Conservation (phyloP, 495 filamentous ascomycete species). For the Aspergillus indologenus region DNA sequence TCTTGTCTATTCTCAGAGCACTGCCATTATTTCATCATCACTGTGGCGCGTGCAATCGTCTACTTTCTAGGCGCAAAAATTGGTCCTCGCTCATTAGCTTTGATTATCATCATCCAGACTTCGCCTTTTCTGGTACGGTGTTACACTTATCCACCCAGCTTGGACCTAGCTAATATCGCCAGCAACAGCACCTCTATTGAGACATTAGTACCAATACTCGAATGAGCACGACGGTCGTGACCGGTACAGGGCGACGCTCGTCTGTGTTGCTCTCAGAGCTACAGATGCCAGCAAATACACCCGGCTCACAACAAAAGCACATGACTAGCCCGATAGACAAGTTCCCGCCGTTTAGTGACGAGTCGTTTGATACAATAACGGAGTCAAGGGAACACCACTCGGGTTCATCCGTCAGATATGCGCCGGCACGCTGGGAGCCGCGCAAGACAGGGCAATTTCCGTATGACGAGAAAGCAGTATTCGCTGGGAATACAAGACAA, state of each 20-base stretch:
- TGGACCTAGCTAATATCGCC: background rate
- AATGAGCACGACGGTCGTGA: slow-evolving; percentile 47
- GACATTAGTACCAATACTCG: slow-evolving; percentile 1
- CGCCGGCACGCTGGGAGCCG: slow-evolving; percentile 35
- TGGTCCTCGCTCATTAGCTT: too few species aligned
- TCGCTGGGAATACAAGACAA: slow-evolving; percentile 55
- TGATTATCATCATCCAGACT: too few species aligned
- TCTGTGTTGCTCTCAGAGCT: slow-evolving; percentile 44
- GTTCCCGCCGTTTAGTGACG: slow-evolving; percentile 43
- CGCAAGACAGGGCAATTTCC: slow-evolving; percentile 30
- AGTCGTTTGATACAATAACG: slow-evolving; percentile 27
- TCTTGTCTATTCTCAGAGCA: background rate
- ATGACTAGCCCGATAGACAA: slow-evolving; percentile 43
- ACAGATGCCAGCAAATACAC: slow-evolving; percentile 29
- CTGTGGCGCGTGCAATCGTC: background rate
- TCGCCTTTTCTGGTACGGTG: background rate
- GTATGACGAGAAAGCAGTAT: slow-evolving; percentile 38
- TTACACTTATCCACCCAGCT: background rate
- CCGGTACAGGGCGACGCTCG: slow-evolving; percentile 43
- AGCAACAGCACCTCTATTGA: background rate
- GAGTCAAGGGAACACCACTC: slow-evolving; percentile 24
- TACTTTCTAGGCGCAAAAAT: too few species aligned
- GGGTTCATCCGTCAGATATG: slow-evolving; percentile 33
- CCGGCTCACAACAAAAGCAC: slow-evolving; percentile 31
- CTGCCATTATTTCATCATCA: background rate